Conservation (phyloP, 2,329 filamentous ascomycete species). For the Fusarium humuli region DNA sequence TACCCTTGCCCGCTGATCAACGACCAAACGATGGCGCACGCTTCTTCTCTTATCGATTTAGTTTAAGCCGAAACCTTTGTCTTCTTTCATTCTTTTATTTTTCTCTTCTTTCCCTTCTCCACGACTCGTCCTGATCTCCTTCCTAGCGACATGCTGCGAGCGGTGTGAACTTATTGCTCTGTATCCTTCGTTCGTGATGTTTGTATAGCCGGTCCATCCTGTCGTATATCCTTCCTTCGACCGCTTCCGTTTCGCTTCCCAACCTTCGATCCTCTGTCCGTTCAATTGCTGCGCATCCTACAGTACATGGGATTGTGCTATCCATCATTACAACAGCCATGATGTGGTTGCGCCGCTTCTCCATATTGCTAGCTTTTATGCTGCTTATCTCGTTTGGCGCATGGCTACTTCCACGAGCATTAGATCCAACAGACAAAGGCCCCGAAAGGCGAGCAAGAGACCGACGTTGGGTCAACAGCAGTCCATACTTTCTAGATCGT, state of each 20-base stretch:
- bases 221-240: not conserved
- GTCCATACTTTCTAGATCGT: conserved; percentile 78
- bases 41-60: conserved; percentile 16
- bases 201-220: conserved; percentile 48
- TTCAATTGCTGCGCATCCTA: conserved; percentile 5
- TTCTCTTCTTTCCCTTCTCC: conserved; percentile 4
- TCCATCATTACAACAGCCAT: conserved; percentile 47
- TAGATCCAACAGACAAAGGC: conserved; percentile 73
- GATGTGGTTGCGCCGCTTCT: conserved; percentile 61
- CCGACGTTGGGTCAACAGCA: conserved; percentile 75
- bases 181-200: conserved; percentile 44
- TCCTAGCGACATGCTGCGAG: conserved; percentile 43
- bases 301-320: conserved; percentile 11
- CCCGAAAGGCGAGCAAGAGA: conserved; percentile 72
- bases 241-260: conserved; percentile 1
- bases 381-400: conserved; percentile 60
- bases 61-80: conserved; percentile 1
- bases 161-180: conserved; percentile 37
- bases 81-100: conserved; percentile 6
- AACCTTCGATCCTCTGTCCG: conserved; percentile 13
- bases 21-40: conserved; percentile 14
- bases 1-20: conserved; percentile 36
- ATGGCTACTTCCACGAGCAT: conserved; percentile 63
- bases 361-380: conserved; percentile 55
- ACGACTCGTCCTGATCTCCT: conserved; percentile 7